Percentiles rank a stretch among this genome's conserved stretches.
Conservation (phyloP, 495 filamentous ascomycete genomes). For the Bacidia rubella region DNA sequence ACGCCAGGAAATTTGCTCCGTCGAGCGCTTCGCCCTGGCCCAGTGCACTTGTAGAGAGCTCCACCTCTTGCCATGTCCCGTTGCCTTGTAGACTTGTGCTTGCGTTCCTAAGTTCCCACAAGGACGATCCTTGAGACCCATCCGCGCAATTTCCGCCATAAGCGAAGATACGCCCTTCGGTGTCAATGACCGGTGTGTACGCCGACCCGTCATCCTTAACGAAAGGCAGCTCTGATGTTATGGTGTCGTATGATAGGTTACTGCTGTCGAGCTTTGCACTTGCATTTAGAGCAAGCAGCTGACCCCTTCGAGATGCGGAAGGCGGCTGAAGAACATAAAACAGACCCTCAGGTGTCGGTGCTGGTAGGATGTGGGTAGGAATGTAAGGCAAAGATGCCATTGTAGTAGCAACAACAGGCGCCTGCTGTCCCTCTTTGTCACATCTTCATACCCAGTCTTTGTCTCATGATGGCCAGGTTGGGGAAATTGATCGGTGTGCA, state of each 20-base stretch:
- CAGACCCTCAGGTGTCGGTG: conserved; percentile 32
- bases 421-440: not conserved
- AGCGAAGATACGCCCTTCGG: conserved; percentile 52
- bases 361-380: conserved; percentile 53
- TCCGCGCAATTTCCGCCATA: conserved; percentile 54
- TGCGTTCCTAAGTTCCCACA: conserved; percentile 45
- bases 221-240: conserved; percentile 57
- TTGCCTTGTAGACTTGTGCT: conserved; percentile 28
- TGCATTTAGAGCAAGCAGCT: conserved; percentile 52
- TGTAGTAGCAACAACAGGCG: conserved; percentile 1
- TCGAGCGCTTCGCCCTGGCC: conserved; percentile 22
- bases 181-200: conserved; percentile 50
- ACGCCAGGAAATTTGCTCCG: conserved; percentile 54
- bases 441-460: not conserved
- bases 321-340: conserved; percentile 49
- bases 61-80: conserved; percentile 40
- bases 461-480: no score
- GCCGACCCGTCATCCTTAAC: conserved; percentile 30
- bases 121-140: conserved; percentile 25
- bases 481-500: no score
- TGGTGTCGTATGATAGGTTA: conserved; percentile 37
- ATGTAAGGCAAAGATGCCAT: conserved; percentile 52
- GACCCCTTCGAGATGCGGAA: conserved; percentile 25
- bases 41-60: conserved; percentile 19
- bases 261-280: conserved; percentile 39